Evolutionary conservation across 1,139 yeast genomes (phyloP), one percentile per base, ranked within the genome.

Genomic region (Yamadazyma dushanensis): DNA sequence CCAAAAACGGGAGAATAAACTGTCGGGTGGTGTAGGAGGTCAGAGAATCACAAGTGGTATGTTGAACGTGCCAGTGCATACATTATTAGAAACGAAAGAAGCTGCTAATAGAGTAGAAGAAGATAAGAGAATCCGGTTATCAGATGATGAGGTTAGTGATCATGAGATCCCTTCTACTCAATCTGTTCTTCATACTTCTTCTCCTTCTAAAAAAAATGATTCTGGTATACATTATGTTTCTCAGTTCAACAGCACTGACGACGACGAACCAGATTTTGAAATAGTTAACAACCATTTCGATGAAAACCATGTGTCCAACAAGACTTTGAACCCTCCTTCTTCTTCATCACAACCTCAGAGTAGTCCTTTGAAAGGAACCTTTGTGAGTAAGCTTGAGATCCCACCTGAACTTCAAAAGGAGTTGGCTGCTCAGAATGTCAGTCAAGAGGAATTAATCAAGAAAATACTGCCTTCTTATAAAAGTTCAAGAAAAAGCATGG

Each of bases 31-130:
- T 5, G 10, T 7, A 14, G 40, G 32, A 5, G 39, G 49, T 5
- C 43, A 40, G 8, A 66, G 87, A 50, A 79, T 81, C 30, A 78
- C 85, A 1, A 80, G 86, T 0, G 89, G 89, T 1, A 82, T 80
- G 86, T 59, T 83, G 32, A 53, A 49, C 33, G 50, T 61, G 24
- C 73, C 73, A 1, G 53, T 52, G 13, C 57, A 53, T 36, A 45
- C 59, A 3, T 51, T 51, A 35, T 38, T 56, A 24, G 58, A 56
- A 16, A 47, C 47, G n/a, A 48, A 46, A 19, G 54, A 51, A 19
- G 52, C 46, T 9, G 43, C 38, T 7, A 34, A 18, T 22, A 34
- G 47, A n/a, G 36, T 40, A 18, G 20, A 19, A 10, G 20, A 17
- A 13, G 22, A 29, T 10, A 24, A 36, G 29, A 16, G 27, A 14